Percentiles rank a stretch among this genome's conserved stretches.
Conservation (phyloP, 805 yeast species). For the Ogataea pilisensis region DNA sequence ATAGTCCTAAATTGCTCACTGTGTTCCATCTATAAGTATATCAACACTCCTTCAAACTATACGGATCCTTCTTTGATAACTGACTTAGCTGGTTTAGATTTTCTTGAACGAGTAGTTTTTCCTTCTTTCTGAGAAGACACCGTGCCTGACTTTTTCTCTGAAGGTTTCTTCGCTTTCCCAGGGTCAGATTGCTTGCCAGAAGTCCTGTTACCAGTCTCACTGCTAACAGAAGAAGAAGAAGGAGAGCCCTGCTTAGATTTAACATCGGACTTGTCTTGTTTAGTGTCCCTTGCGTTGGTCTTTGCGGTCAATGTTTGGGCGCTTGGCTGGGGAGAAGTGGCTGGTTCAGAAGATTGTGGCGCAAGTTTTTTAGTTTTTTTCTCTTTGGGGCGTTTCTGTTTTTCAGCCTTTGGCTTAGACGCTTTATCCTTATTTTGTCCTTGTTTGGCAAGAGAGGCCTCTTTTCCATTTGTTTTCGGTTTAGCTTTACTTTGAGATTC, state of each 20-base stretch:
- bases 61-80: too few relatives aligned
- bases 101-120: too few relatives aligned
- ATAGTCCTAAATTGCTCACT: constrained; percentile 13
- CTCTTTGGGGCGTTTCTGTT: not conserved
- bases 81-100: too few relatives aligned
- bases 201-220: too few relatives aligned
- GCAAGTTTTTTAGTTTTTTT: constrained; percentile 1
- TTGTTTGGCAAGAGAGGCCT: not conserved
- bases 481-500: not conserved
- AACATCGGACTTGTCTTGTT: too few relatives aligned
- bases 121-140: too few relatives aligned
- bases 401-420: not conserved
- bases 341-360: not conserved
- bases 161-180: too few relatives aligned
- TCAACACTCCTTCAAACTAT: too few relatives aligned
- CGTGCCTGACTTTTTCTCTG: too few relatives aligned
- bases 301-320: not conserved
- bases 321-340: not conserved
- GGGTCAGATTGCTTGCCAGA: too few relatives aligned
- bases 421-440: not conserved
- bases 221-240: not conserved
- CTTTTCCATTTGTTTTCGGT: not conserved
- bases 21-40: not conserved
- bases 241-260: not conserved
- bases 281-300: too few relatives aligned